Evolutionary conservation across 208 protist genomes (phyloP).

Genomic region (Kentomonas sorsogonicus): DNA sequence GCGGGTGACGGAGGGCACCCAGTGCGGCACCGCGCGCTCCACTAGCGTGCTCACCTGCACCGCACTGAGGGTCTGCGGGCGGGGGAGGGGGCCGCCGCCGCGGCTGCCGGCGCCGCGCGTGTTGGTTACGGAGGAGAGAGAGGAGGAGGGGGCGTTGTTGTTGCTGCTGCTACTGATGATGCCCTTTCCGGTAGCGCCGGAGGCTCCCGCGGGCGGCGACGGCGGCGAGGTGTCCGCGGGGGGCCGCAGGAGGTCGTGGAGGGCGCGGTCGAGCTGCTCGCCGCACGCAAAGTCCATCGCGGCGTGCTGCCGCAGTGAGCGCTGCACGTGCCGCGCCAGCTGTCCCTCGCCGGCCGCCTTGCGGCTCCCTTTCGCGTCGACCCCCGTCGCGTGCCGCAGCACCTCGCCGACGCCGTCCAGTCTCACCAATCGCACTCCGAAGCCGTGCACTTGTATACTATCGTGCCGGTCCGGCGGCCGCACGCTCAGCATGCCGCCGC

Average conservation of each 20-base stretch:
- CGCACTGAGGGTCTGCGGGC: conserved; percentile 12
- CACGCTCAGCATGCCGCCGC: conserved; percentile 30
- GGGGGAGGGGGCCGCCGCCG: conserved; percentile 21
- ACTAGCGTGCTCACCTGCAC: conserved; percentile 29
- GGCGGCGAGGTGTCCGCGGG: too few relatives aligned
- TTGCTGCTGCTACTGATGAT: conserved; percentile 7
- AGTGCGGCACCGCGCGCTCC: conserved; percentile 50
- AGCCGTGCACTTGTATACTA: conserved; percentile 30
- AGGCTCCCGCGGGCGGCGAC: background rate
- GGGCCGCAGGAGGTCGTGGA: conserved; percentile 32
- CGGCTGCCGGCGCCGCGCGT: conserved; percentile 13
- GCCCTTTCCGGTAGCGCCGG: background rate
- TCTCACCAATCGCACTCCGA: conserved; percentile 71
- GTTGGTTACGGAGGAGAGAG: background rate
- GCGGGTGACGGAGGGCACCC: conserved; percentile 49
- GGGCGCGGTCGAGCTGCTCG: conserved; percentile 57
- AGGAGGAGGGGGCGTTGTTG: background rate
- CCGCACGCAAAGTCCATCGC: conserved; percentile 66
- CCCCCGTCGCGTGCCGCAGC: too few relatives aligned
- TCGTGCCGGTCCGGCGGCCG: conserved; percentile 53
- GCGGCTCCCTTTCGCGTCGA: too few relatives aligned
- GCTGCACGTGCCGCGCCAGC: conserved; percentile 26
- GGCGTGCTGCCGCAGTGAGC: conserved; percentile 25
- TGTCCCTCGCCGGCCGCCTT: conserved; percentile 15
- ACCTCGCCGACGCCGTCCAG: conserved; percentile 53